phyloP scores from a whole-genome alignment of 345 rosid genomes.

The Turritis glabra region DNA sequence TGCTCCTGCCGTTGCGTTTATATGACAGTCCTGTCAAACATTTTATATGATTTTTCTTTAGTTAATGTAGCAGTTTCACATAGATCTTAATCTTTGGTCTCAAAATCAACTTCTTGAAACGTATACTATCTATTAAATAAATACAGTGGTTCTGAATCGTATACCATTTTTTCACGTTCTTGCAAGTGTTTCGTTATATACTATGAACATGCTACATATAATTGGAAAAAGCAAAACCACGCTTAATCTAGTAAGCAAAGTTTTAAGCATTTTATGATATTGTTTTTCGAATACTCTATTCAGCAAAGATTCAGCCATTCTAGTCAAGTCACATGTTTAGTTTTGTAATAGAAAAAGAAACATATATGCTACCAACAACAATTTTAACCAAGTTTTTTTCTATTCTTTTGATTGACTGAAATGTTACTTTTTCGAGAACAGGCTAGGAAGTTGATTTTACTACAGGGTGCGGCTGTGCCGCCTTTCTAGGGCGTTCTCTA shows the following conservation, averaged over 20 bases:
- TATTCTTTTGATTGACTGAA: neutral
- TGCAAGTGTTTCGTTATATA: too few species aligned
- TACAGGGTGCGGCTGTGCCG: neutral
- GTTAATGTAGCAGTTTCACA: neutral
- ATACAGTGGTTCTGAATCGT: too few species aligned
- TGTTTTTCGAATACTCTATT: too few species aligned
- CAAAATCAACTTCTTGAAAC: neutral
- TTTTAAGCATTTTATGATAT: too few species aligned
- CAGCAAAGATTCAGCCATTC: too few species aligned
- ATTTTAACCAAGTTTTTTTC: neutral
- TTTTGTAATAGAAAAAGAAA: neutral
- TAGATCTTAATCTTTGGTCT: neutral
- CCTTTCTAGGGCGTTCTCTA: neutral
- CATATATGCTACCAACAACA: neutral
- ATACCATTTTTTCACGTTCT: too few species aligned
- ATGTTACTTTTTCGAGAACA: neutral
- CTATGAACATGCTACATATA: too few species aligned
- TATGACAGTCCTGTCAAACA: conserved; percentile 41
- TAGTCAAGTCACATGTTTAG: neutral
- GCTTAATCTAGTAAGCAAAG: too few species aligned
- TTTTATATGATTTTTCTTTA: neutral
- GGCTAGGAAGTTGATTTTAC: neutral
- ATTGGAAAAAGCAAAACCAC: too few species aligned
- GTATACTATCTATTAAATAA: too few species aligned
- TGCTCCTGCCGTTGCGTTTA: conserved; percentile 44